These are phyloP conservation scores for Ascoidea asiatica DNA, from an alignment of 805 yeast genomes.

Conservation along the genomic window DNA sequence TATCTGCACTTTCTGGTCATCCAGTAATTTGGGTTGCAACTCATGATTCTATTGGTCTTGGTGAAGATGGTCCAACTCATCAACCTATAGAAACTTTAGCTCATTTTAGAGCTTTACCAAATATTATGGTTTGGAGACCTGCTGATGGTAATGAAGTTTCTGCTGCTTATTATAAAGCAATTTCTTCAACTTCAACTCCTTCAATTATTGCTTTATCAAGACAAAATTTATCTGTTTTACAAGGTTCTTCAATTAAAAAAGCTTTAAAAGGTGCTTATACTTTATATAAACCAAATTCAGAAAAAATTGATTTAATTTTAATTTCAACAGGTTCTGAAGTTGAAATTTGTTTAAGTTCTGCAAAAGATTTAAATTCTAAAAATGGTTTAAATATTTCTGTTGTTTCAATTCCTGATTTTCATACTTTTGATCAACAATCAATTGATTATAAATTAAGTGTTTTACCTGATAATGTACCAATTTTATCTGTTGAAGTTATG, in stretches of 20 bases:
- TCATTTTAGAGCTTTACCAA: constrained; percentile 76
- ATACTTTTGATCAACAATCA: constrained; percentile 77
- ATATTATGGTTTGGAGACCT: constrained; percentile 80
- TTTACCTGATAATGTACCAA: constrained; percentile 90
- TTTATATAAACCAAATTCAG: constrained; percentile 39
- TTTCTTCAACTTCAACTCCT: constrained; percentile 53
- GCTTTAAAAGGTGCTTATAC: constrained; percentile 94
- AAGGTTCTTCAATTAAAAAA: constrained; percentile 82
- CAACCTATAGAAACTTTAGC: constrained; percentile 86
- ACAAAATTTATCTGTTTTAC: constrained; percentile 87
- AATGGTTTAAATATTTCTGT: constrained; percentile 65
- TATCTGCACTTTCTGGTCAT: constrained; percentile 71
- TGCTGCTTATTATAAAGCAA: constrained; percentile 64
- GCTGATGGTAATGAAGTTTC: constrained; percentile 86
- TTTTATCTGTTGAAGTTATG: constrained; percentile 87
- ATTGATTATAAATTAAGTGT: constrained; percentile 71
- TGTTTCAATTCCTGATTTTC: constrained; percentile 89
- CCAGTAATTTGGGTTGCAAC: constrained; percentile 83
- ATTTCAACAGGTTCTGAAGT: constrained; percentile 96
- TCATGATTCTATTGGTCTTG: constrained; percentile 81
- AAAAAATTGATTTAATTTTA: constrained; percentile 56
- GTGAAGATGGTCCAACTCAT: constrained; percentile 92
- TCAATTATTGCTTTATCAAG: constrained; percentile 66
- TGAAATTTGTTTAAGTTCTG: constrained; percentile 66
- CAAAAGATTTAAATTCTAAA: constrained; percentile 47